Evolutionary conservation across 208 protist genomes (phyloP), one percentile per base, ranked within the genome.

Genomic region (Trypanosoma brucei): DNA sequence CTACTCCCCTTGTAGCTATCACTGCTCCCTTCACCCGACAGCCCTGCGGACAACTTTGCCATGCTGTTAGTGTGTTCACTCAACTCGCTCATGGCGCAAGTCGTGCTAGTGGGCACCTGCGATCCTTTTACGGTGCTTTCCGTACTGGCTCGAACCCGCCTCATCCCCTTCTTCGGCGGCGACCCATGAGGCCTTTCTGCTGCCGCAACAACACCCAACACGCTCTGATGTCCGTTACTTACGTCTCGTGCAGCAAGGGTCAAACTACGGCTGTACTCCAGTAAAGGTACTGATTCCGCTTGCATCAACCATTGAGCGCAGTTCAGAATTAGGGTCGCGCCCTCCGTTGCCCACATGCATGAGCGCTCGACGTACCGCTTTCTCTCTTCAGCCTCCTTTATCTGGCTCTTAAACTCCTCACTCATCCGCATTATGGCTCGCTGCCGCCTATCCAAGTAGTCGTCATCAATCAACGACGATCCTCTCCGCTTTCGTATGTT

Each of bases 191-290:
- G 44, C 55, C 51, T 22, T 40, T 30, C 35, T 59, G 34, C 34
- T 63, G 46, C 45, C 55, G 9, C 69, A 38, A 54, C 31, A 46
- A 11, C 42, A 14, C 11, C 42, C 42, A 61, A 30, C 38, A 62
- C 50, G 39, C 58, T 33, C 37, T 68, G 68, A 36, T 66, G 65
- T 37, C 49, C 59, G 8, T 65, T 60, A 1, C 68, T 62, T 30
- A 76, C 70, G 33, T 86, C 83, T 0, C 83, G 83, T 2, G 88
- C 84, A 0, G 85, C 85, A 48, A 94, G 65, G 8, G 66, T 78
- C 3, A 94, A 75, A 36, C 85, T 78, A 13, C 85, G 76, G 68
- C 77, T 82, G 45, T 39, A 60, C 48, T 61, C 60, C 52, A 92
- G 65, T 11, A 60, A 57, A 3, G 72, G 79, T 13, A 68, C 75